phyloP scores from a whole-genome alignment of 2,329 filamentous ascomycete species.

The Talaromyces rugulosus region DNA sequence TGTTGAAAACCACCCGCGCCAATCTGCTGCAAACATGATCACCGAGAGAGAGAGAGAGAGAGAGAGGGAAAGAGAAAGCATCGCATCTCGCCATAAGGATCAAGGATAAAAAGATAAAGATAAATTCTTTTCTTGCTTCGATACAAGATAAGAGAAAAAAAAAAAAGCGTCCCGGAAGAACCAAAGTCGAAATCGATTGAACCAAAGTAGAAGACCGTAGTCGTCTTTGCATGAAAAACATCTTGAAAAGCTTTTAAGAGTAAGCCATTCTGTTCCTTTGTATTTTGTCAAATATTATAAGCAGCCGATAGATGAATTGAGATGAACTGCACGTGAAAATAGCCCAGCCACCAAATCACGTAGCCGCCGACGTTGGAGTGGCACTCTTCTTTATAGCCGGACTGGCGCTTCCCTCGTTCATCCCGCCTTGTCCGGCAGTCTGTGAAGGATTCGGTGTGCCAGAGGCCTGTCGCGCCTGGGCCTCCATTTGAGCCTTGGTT shows the following conservation, averaged over 20 bases:
- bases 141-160: background rate
- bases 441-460: constrained; percentile 30
- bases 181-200: background rate
- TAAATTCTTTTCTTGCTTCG: background rate
- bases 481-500: constrained; percentile 3
- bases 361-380: constrained; percentile 12
- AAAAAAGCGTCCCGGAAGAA: background rate
- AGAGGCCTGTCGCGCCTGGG: constrained; percentile 24
- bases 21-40: background rate
- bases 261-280: background rate
- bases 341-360: background rate
- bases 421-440: constrained; percentile 12
- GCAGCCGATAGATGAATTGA: background rate
- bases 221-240: background rate
- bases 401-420: constrained; percentile 29
- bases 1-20: background rate
- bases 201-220: background rate
- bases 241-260: background rate
- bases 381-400: constrained; percentile 21
- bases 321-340: background rate
- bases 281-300: background rate
- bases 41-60: background rate
- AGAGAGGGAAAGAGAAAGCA: no score
- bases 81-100: background rate
- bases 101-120: background rate